phyloP scores from a whole-genome alignment of 2,329 filamentous ascomycete species.

The Eurotiales sp. region DNA sequence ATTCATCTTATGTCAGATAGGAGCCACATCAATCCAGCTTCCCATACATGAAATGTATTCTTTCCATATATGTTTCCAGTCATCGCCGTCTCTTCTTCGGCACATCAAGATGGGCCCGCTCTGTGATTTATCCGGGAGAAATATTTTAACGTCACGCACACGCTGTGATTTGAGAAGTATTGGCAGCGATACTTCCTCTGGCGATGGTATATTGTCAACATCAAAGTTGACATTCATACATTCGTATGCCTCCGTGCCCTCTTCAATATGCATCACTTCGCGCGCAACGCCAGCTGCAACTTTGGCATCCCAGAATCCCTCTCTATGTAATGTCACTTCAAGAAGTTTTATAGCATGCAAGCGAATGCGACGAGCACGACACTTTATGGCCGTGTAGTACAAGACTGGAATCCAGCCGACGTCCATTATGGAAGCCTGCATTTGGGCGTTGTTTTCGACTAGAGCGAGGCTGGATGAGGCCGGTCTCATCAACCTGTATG shows the following conservation, averaged over 20 bases:
- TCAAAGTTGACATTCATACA: constrained; percentile 1
- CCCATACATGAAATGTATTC: no score
- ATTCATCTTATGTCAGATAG: no score
- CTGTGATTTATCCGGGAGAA: no score
- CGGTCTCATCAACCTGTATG: neutral
- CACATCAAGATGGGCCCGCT: no score
- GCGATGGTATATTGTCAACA: neutral
- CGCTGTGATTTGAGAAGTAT: constrained; percentile 3
- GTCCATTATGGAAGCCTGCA: constrained; percentile 7
- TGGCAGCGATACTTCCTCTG: constrained; percentile 4
- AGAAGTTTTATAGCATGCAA: constrained; percentile 9
- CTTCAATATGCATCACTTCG: constrained; percentile 13
- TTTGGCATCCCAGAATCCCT: constrained; percentile 9
- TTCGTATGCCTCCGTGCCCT: constrained; percentile 1
- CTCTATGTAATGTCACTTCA: constrained; percentile 1
- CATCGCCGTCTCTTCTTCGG: no score
- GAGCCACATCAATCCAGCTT: no score
- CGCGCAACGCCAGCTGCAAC: constrained; percentile 6
- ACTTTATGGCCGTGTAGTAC: constrained; percentile 11
- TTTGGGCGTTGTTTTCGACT: neutral
- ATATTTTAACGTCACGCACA: no score
- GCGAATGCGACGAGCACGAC: constrained; percentile 6
- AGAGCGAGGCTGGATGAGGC: neutral
- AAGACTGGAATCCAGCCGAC: constrained; percentile 9
- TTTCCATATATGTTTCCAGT: no score